These are phyloP conservation scores for Adiantum capillusveneris DNA, from an alignment of 75 land plant genomes.

Conservation along the genomic window DNA sequence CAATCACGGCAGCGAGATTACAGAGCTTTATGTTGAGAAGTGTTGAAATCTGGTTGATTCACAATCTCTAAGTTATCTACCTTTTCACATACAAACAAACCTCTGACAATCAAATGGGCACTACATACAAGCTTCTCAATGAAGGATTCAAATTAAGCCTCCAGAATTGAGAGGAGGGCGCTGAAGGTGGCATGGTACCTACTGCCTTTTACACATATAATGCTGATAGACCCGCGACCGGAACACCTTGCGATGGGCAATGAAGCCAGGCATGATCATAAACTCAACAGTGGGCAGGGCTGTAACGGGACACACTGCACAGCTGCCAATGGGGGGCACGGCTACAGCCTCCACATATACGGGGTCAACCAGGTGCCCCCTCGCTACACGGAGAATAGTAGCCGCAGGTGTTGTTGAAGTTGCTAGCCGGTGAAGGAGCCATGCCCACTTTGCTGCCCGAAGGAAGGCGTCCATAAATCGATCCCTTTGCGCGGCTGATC, in stretches of 20 bases:
- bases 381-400: not conserved
- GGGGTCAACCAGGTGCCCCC: slow-evolving; percentile 1
- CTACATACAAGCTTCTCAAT: no score
- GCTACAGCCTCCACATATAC: slow-evolving; percentile 3
- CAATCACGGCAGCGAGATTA: no score
- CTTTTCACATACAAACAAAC: no score
- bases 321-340: slow-evolving; percentile 4
- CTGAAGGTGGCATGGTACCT: no score
- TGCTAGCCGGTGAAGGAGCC: not conserved
- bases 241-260: slow-evolving; percentile 2
- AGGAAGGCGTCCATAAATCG: slow-evolving; percentile 2
- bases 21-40: no score
- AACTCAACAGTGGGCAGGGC: slow-evolving; percentile 1
- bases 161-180: no score
- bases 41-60: no score
- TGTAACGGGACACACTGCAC: not conserved
- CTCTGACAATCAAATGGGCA: no score
- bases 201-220: not conserved
- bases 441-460: slow-evolving; percentile 1
- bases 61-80: no score
- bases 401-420: not conserved
- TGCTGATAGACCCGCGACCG: slow-evolving; percentile 1
- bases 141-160: no score
- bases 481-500: not conserved
- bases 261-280: slow-evolving; percentile 2